Conservation (phyloP, 345 rosid species). For the Brassica rapa region DNA sequence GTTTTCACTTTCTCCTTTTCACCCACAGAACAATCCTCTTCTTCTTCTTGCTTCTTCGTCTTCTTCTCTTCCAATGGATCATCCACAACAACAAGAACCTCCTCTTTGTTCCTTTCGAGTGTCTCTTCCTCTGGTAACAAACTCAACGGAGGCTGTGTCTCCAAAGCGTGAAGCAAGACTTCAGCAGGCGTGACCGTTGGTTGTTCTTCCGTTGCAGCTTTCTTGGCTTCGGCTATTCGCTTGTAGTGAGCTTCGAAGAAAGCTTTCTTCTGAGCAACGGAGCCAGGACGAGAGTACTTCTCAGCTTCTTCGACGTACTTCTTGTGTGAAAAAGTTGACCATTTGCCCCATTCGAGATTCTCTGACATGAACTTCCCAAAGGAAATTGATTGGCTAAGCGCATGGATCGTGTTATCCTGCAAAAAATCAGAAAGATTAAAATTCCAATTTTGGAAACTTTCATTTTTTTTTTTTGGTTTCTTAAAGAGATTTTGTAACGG, state of each 20-base stretch:
- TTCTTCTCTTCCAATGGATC: slow-evolving; percentile 17
- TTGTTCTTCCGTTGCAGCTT: slow-evolving; percentile 49
- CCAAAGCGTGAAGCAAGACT: slow-evolving; percentile 37
- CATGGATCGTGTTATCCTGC: slow-evolving; percentile 72
- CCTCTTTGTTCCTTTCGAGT: neutral
- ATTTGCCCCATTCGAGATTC: slow-evolving; percentile 87
- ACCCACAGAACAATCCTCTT: slow-evolving; percentile 21
- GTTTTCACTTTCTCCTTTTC: slow-evolving; percentile 28
- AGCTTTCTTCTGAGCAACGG: slow-evolving; percentile 84
- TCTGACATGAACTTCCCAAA: slow-evolving; percentile 89
- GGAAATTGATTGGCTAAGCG: slow-evolving; percentile 71
- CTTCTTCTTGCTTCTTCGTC: slow-evolving; percentile 8
- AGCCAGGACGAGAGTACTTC: slow-evolving; percentile 73
- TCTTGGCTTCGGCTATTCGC: slow-evolving; percentile 65
- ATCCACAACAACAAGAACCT: neutral
- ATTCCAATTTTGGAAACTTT: slow-evolving; percentile 8
- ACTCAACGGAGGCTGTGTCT: slow-evolving; percentile 33
- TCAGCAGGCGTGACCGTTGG: slow-evolving; percentile 28
- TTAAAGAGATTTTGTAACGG: neutral
- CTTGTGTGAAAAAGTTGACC: slow-evolving; percentile 77
- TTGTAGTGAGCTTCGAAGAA: slow-evolving; percentile 84
- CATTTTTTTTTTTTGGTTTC: neutral
- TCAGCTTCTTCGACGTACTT: slow-evolving; percentile 83
- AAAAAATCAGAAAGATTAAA: slow-evolving; percentile 2
- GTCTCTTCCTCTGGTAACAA: neutral